These are phyloP conservation scores for Aspergillus incahuasiensis DNA, from an alignment of 495 filamentous ascomycete species.

Conservation along the genomic window DNA sequence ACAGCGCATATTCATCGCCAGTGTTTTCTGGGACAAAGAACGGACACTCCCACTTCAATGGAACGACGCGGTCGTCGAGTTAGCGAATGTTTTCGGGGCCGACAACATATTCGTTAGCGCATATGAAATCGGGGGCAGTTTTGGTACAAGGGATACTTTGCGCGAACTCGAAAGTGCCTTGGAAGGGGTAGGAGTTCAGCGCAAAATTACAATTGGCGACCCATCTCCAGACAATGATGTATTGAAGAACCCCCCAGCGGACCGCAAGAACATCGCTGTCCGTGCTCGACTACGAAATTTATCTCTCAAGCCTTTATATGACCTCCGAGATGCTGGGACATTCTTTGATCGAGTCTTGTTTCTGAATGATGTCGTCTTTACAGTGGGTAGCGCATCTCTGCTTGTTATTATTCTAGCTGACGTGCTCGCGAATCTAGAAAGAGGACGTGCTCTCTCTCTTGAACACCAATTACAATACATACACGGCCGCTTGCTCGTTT, in stretches of 20 bases:
- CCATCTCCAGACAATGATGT: conserved; percentile 55
- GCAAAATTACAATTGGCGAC: conserved; percentile 49
- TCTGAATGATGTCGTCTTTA: conserved; percentile 73
- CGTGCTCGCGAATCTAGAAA: conserved; percentile 22
- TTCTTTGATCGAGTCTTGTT: conserved; percentile 67
- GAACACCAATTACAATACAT: conserved; percentile 63
- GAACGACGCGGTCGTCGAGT: conserved; percentile 54
- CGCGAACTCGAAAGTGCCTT: conserved; percentile 54
- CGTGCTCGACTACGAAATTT: conserved; percentile 59
- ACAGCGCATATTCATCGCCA: conserved; percentile 3
- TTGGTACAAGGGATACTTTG: conserved; percentile 62
- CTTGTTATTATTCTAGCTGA: not conserved
- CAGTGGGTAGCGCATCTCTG: conserved; percentile 34
- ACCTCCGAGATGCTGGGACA: conserved; percentile 39
- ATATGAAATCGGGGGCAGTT: conserved; percentile 68
- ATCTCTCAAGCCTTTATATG: conserved; percentile 43
- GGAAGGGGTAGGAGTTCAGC: conserved; percentile 46
- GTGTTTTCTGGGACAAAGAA: conserved; percentile 58
- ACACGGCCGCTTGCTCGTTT: conserved; percentile 76
- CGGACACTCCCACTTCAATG: conserved; percentile 56
- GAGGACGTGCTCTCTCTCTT: conserved; percentile 68
- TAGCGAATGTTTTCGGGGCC: conserved; percentile 52
- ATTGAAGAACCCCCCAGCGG: conserved; percentile 24
- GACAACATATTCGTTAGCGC: conserved; percentile 69
- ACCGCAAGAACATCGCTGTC: conserved; percentile 63